Percentiles rank a stretch among this genome's conserved stretches.
Conservation (phyloP, 2,329 filamentous ascomycete species). For the Calonectria pauciramosa region DNA sequence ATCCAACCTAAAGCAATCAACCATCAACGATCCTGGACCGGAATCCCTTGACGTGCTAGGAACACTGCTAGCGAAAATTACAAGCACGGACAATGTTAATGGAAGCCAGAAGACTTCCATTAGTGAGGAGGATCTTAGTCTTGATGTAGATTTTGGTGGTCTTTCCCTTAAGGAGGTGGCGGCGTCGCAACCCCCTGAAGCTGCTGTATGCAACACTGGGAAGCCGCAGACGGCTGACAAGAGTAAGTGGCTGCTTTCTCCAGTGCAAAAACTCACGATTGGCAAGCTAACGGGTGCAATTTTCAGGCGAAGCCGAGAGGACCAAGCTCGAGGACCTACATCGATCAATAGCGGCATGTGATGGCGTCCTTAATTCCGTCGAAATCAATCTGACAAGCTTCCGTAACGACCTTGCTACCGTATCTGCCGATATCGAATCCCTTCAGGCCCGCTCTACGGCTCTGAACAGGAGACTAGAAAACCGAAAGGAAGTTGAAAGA, state of each 20-base stretch:
- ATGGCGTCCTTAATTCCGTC: slow-evolving; percentile 93
- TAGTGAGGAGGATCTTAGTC: slow-evolving; percentile 68
- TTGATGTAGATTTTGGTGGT: slow-evolving; percentile 83
- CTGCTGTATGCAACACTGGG: slow-evolving; percentile 49
- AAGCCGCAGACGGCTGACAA: slow-evolving; percentile 77
- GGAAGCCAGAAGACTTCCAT: slow-evolving; percentile 44
- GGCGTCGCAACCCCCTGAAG: slow-evolving; percentile 47
- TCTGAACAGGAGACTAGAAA: slow-evolving; percentile 87
- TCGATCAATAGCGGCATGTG: slow-evolving; percentile 88
- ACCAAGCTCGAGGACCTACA: slow-evolving; percentile 92
- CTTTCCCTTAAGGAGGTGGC: slow-evolving; percentile 82
- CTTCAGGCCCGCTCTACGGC: slow-evolving; percentile 88
- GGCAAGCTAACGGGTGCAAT: neutral
- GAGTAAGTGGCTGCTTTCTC: slow-evolving; percentile 66
- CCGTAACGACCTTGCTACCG: slow-evolving; percentile 90
- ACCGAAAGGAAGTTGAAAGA: slow-evolving; percentile 90
- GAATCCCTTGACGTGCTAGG: slow-evolving; percentile 81
- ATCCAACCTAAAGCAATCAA: slow-evolving; percentile 74
- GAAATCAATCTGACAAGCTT: slow-evolving; percentile 94
- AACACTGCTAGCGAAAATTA: slow-evolving; percentile 55
- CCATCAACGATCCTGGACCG: slow-evolving; percentile 65
- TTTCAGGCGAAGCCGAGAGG: slow-evolving; percentile 81
- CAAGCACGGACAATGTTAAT: slow-evolving; percentile 28
- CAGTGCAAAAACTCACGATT: neutral
- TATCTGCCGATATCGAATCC: slow-evolving; percentile 95